Percentiles rank a stretch among this genome's conserved stretches.
These are phyloP conservation scores for Myxozyma mucilagina DNA, from an alignment of 805 yeast species.

Conservation along the genomic window DNA sequence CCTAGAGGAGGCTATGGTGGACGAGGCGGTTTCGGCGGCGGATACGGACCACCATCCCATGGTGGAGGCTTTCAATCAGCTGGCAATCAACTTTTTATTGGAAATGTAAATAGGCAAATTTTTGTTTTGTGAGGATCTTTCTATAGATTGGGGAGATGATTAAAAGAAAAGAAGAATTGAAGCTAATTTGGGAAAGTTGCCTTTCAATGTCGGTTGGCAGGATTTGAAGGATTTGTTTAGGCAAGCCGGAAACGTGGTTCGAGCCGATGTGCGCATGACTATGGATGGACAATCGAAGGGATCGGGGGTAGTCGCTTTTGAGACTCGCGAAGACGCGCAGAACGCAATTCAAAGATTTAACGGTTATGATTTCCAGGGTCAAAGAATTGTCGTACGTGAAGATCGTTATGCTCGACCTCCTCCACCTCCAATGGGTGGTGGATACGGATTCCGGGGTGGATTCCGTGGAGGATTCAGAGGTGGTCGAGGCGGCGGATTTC, in stretches of 20 bases:
- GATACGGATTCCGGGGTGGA: constrained; percentile 4
- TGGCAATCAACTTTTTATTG: constrained; percentile 33
- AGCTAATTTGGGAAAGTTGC: constrained; percentile 61
- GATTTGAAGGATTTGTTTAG: constrained; percentile 82
- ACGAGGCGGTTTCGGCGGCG: constrained; percentile 19
- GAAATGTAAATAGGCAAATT: constrained; percentile 26
- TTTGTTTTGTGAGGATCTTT: background rate
- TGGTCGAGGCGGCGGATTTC: constrained; percentile 10
- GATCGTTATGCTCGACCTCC: constrained; percentile 47
- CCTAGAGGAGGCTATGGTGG: constrained; percentile 10
- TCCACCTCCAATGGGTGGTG: background rate
- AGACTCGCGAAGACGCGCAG: constrained; percentile 63
- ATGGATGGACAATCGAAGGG: constrained; percentile 79
- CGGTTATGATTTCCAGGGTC: constrained; percentile 72
- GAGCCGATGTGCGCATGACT: constrained; percentile 75
- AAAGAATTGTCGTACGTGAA: constrained; percentile 75
- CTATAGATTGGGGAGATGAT: background rate
- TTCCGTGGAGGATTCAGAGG: constrained; percentile 16
- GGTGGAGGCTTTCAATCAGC: constrained; percentile 11
- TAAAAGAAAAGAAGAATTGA: background rate
- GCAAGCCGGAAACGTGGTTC: constrained; percentile 69
- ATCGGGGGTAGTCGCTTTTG: constrained; percentile 76
- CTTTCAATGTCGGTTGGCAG: constrained; percentile 81
- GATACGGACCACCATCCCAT: background rate
- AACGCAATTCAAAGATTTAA: constrained; percentile 69